Conservation (phyloP, 1,284 basidiomycete genomes). For the Austroboletus niveus region DNA sequence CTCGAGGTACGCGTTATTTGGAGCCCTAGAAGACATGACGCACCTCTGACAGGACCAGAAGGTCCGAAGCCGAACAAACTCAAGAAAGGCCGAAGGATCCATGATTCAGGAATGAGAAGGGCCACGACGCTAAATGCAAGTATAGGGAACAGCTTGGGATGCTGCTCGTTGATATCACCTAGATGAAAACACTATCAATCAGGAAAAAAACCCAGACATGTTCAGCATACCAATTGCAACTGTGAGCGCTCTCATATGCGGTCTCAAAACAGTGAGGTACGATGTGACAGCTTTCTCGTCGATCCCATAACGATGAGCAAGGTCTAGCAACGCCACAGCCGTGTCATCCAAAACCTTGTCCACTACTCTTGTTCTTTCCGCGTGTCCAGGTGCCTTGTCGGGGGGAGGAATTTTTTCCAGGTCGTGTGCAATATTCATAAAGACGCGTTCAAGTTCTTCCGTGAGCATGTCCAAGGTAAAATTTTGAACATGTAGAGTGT, state of each 20-base stretch:
- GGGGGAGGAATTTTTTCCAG: conserved; percentile 2
- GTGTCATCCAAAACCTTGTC: conserved; percentile 8
- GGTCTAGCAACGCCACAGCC: not conserved
- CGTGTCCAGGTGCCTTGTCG: conserved; percentile 1
- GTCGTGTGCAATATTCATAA: not conserved
- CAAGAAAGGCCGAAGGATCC: conserved; percentile 12
- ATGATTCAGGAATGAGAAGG: conserved; percentile 11
- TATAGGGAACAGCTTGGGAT: conserved; percentile 7
- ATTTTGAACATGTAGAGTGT: conserved; percentile 2
- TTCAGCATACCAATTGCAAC: conserved; percentile 11
- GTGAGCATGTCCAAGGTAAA: conserved; percentile 4
- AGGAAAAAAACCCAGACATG: no score
- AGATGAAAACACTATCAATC: no score
- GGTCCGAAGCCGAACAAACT: conserved; percentile 19
- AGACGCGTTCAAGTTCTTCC: conserved; percentile 5
- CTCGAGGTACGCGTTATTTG: not conserved
- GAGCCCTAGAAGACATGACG: not conserved
- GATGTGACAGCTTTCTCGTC: not conserved
- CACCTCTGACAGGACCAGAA: conserved; percentile 18
- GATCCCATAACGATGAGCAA: conserved; percentile 3
- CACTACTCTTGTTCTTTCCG: conserved; percentile 1
- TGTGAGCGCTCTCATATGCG: not conserved
- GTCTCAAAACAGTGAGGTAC: conserved; percentile 3
- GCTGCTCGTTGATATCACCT: conserved; percentile 18
- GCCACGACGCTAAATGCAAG: conserved; percentile 4